Evolutionary conservation across 169 alveolate species (phyloP).

Genomic region (Plasmodium reichenowi): DNA sequence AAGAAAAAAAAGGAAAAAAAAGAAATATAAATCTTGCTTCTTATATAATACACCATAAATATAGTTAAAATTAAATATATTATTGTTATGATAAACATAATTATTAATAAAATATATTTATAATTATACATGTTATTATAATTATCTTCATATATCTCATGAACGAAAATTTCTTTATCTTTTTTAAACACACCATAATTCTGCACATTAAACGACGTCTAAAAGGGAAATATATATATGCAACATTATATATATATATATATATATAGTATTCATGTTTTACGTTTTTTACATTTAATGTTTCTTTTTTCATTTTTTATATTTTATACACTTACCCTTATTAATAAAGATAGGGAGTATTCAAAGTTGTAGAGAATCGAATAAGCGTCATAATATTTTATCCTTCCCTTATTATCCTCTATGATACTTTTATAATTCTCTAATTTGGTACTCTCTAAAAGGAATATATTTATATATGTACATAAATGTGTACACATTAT

Average conservation of each 20-base stretch:
- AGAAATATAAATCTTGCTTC: constrained; percentile 8
- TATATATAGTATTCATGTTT: background rate
- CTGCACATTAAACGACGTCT: constrained; percentile 20
- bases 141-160: constrained; percentile 3
- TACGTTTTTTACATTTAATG: background rate
- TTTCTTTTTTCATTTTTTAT: background rate
- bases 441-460: constrained; percentile 13
- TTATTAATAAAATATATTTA: constrained; percentile 24
- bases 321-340: constrained; percentile 29
- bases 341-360: constrained; percentile 8
- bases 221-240: constrained; percentile 1
- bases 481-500: too few relatives aligned
- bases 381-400: constrained; percentile 24
- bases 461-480: background rate
- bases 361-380: constrained; percentile 55
- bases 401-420: constrained; percentile 5
- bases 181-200: constrained; percentile 32
- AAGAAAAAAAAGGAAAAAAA: constrained; percentile 32
- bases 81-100: constrained; percentile 15
- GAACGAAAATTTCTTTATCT: constrained; percentile 36
- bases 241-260: background rate
- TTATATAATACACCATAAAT: constrained; percentile 26
- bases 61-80: constrained; percentile 17
- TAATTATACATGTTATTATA: constrained; percentile 4
- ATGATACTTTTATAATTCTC: constrained; percentile 5